Base-by-base conservation (phyloP, 805 yeast species). In the Candida vaughaniae region DNA sequence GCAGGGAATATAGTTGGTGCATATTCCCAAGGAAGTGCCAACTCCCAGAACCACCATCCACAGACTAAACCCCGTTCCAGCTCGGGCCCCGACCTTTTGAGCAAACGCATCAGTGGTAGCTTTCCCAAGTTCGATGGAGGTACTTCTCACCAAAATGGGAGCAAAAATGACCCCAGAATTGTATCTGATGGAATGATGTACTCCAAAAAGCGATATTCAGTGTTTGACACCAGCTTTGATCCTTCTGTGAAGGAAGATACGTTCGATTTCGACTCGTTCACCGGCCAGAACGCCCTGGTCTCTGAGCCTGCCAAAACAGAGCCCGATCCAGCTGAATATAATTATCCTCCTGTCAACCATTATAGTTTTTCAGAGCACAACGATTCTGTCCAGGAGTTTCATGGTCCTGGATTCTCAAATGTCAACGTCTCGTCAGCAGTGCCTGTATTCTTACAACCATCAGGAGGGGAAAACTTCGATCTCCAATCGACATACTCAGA, bases 151-250 rank as follows among this genome's bases (percentile, higher is more conserved):
- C 6, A 10, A 12, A 25, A 12, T 6, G n/a, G 12, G 28, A 6
- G 12, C 14, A 12, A 25, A 7, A 11, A 15, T 6, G 17, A 31
- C 6, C 15, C 26, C 10, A 18, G 49, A 22, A 32, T 31, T 11
- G 42, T 35, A 9, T 45, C 49, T 6, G 49, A 45, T 31, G 46
- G 49, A 5, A 19, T 39, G 29, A 31, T 39, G 12, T 29, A 29
- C 14, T n/a, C 10, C 19, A 32, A 23, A 11, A 45, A 42, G 6
- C 33, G 49, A 9, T 29, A 20, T 11, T 45, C 49, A 3, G 46
- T 42, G 3, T 45, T 45, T 30, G 49, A 45, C 29, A 45, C 49
- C n/a, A 29, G 30, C 18, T 45, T 45, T 31, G 49, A 45, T 25
- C 49, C 49, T 9, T 37, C 46, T 5, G 19, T 39, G n/a, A 25